These are phyloP conservation scores for Pelargonium nanum DNA, from an alignment of 345 rosid species.

Conservation along the genomic window DNA sequence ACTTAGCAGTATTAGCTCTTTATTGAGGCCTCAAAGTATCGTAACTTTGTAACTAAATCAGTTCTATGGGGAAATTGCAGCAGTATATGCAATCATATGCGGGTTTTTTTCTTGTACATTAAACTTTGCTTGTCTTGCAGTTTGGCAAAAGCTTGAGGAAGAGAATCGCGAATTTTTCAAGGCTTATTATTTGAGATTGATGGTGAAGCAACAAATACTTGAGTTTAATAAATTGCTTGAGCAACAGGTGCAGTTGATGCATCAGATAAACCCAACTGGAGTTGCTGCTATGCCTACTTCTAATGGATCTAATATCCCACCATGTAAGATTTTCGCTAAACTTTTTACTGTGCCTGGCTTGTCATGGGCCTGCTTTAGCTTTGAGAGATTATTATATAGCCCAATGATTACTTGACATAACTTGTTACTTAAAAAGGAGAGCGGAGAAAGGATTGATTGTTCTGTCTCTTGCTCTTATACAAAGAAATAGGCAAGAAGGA, in stretches of 20 bases:
- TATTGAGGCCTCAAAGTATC: neutral
- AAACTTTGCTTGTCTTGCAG: conserved; percentile 29
- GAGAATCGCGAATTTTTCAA: conserved; percentile 86
- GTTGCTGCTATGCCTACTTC: conserved; percentile 45
- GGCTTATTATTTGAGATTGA: conserved; percentile 83
- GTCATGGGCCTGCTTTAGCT: too few species aligned
- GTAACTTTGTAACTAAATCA: neutral
- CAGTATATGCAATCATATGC: neutral
- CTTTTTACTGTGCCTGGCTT: neutral
- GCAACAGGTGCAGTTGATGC: conserved; percentile 80
- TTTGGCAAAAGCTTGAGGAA: conserved; percentile 99
- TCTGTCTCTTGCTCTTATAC: too few species aligned
- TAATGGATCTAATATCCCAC: conserved; percentile 68
- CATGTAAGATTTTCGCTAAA: conserved; percentile 40
- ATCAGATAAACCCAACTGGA: conserved; percentile 55
- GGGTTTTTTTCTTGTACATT: neutral
- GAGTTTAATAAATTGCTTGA: conserved; percentile 94
- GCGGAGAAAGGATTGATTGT: too few species aligned
- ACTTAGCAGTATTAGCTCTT: too few species aligned
- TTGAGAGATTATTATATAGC: too few species aligned
- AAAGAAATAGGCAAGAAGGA: too few species aligned
- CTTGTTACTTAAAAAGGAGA: too few species aligned
- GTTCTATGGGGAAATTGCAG: neutral
- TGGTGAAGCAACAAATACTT: conserved; percentile 77
- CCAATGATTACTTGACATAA: too few species aligned